Evolutionary conservation across 2,329 filamentous ascomycete genomes (phyloP).

Genomic region (Fusarium agapanthi): DNA sequence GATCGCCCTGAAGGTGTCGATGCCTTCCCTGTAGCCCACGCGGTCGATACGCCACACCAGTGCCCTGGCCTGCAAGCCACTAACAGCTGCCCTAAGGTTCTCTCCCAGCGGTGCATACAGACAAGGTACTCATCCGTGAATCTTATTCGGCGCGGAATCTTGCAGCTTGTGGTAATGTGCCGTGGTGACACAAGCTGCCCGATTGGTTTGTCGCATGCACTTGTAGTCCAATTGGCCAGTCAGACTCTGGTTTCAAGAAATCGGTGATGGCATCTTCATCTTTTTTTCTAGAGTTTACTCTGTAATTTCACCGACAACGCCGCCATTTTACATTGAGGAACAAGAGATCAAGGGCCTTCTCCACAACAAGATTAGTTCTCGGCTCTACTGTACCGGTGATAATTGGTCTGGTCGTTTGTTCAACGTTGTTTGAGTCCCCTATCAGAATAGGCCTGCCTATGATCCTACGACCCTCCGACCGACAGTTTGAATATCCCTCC

Average conservation of each 20-base stretch:
- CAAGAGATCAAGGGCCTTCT: background rate
- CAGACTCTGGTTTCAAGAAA: background rate
- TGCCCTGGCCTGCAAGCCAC: conserved; percentile 6
- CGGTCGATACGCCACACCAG: conserved; percentile 31
- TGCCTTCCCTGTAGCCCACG: conserved; percentile 28
- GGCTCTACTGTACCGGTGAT: conserved; percentile 10
- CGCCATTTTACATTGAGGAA: conserved; percentile 5
- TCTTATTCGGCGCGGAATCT: background rate
- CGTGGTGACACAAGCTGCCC: background rate
- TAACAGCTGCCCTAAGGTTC: conserved; percentile 9
- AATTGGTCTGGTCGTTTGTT: background rate
- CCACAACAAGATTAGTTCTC: conserved; percentile 1
- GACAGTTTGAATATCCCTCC: conserved; percentile 33
- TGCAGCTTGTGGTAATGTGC: conserved; percentile 7
- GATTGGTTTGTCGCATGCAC: background rate
- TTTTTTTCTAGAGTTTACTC: background rate
- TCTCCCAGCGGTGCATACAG: conserved; percentile 8
- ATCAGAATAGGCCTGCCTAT: background rate
- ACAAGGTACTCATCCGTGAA: conserved; percentile 1
- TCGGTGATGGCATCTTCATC: background rate
- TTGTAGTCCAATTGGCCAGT: conserved; percentile 22
- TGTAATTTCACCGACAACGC: conserved; percentile 18
- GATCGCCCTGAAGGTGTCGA: conserved; percentile 7
- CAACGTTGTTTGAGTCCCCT: background rate
- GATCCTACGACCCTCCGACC: conserved; percentile 21